Evolutionary conservation across 306 rosid genomes (phyloP), one percentile per base, ranked within the genome.

Genomic region (Echinosophora koreensis): DNA sequence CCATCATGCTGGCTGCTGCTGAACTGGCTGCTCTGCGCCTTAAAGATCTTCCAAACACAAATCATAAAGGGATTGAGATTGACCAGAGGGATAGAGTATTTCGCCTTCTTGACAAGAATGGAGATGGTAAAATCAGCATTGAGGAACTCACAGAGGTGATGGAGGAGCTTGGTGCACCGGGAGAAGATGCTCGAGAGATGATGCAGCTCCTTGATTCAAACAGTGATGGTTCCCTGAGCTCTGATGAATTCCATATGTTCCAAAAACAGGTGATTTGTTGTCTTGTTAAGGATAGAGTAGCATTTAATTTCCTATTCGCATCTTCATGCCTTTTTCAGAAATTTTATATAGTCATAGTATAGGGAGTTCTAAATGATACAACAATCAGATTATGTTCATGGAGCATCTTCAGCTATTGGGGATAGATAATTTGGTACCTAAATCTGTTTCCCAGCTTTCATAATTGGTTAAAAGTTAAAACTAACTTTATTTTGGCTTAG

Each of bases 111-210:
- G 97, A 92, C 88, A 90, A 92, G 84, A 95, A 95, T 32, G 97
- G 97, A 68, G 99, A 95, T 65, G 96, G 97, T 32, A 89, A 89
- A 82, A 90, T 95, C 82, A 92, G 96, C 89, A 87, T 92, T 16
- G 96, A 89, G 82, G 97, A 95, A 73, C 97, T 92, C 56, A 89
- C 77, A 63, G 96, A 95, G 83, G 97, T 92, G 57, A 95, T 95
- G 89, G 97, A 95, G 82, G 96, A 95, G 84, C 97, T 92, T 66
- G 99, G 97, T 37, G 94, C 96, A 28, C 92, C 99, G 0, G 96
- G 94, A 54, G 97, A 89, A 83, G 99, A 92, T 82, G 97, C 97
- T 5, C 70, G 68, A 39, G 82, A 77, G 64, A 82, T 82, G 86
- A 82, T 82, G 86, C 71, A 37, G 44, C 86, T 82, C 59, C 86